Conservation (phyloP, 2,329 filamentous ascomycete genomes). For the Elsinoe arachidis region DNA sequence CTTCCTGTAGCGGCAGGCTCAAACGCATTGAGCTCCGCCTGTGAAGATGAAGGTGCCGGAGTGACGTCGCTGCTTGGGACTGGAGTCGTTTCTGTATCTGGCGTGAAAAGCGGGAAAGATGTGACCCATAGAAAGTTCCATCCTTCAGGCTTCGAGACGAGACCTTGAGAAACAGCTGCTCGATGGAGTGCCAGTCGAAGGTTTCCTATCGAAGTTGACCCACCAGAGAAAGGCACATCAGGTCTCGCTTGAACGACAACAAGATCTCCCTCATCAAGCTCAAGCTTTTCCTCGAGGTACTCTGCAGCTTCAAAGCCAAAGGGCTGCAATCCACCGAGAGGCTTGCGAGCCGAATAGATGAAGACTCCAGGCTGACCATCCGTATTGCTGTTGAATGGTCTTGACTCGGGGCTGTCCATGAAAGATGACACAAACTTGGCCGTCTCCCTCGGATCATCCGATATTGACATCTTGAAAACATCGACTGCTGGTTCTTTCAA, state of each 20-base stretch:
- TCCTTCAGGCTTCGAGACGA: constrained; percentile 43
- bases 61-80: constrained; percentile 76
- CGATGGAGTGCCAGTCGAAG: constrained; percentile 63
- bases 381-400: constrained; percentile 56
- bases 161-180: constrained; percentile 53
- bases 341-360: constrained; percentile 63
- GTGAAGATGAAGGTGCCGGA: background rate
- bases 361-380: constrained; percentile 75
- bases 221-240: constrained; percentile 56
- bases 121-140: constrained; percentile 77
- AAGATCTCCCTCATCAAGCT: constrained; percentile 63
- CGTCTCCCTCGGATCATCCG: constrained; percentile 45
- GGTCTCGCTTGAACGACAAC: constrained; percentile 73
- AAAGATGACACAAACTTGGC: constrained; percentile 58
- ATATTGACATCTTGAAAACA: constrained; percentile 58
- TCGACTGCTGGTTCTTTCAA: constrained; percentile 64
- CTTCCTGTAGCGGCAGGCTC: background rate
- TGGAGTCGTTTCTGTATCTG: constrained; percentile 52
- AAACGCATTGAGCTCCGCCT: background rate
- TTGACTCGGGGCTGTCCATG: constrained; percentile 55
- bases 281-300: constrained; percentile 44
- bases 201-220: constrained; percentile 64
- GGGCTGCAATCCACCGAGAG: constrained; percentile 66
- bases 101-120: constrained; percentile 88
- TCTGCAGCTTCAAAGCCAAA: constrained; percentile 66